Conservation (phyloP, 129 eudicot species). For the Erigeron canadensis region DNA sequence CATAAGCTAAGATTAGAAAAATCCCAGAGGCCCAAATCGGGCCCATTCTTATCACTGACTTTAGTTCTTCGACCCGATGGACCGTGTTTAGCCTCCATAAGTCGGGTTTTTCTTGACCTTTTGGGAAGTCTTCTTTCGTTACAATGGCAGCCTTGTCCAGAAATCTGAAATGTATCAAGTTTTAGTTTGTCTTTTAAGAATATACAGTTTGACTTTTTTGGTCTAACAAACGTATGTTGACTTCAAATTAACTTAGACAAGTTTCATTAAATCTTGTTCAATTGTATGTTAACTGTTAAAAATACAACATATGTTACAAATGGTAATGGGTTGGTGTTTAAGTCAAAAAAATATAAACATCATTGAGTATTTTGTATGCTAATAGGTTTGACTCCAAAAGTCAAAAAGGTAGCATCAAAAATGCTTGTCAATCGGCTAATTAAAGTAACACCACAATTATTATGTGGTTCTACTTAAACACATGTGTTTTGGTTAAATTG, state of each 20-base stretch:
- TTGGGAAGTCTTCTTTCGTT: constrained; percentile 52
- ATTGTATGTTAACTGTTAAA: not conserved
- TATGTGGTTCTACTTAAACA: constrained; percentile 18
- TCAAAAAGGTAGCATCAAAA: constrained; percentile 8
- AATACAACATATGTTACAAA: not conserved
- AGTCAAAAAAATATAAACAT: not conserved
- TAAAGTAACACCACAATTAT: constrained; percentile 2
- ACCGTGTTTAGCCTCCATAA: constrained; percentile 75
- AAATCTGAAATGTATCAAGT: constrained; percentile 43
- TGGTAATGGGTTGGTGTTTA: not conserved
- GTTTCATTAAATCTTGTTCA: not conserved
- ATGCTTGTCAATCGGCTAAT: constrained; percentile 15
- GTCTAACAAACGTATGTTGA: not conserved
- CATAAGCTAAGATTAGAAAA: constrained; percentile 66
- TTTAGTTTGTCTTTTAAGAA: not conserved
- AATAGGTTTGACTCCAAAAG: constrained; percentile 16
- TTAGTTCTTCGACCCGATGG: constrained; percentile 88
- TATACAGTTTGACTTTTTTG: constrained; percentile 8
- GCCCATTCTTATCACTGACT: constrained; percentile 78
- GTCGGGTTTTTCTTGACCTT: constrained; percentile 41
- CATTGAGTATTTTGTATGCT: not conserved
- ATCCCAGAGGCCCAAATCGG: constrained; percentile 98
- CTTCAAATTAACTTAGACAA: not conserved
- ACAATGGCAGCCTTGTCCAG: constrained; percentile 87
- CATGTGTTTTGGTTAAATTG: constrained; percentile 25